Evolutionary conservation across 2,329 filamentous ascomycete species (phyloP).

Genomic region (Fusarium coffeatum): DNA sequence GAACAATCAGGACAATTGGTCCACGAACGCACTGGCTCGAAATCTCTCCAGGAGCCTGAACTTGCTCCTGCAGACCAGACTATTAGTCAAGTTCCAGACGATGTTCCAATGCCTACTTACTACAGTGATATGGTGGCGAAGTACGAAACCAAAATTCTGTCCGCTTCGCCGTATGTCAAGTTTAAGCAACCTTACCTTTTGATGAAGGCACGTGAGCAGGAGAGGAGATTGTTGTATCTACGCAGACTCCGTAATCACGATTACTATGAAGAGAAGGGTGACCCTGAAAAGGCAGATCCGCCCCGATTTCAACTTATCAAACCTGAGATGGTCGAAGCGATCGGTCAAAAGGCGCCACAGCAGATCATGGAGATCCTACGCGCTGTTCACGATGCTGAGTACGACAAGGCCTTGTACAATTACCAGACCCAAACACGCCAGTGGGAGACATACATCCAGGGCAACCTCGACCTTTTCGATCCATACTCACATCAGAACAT

Average conservation of each 20-base stretch:
- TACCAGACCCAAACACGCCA: conserved; percentile 95
- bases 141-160: conserved; percentile 91
- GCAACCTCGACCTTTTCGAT: conserved; percentile 89
- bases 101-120: conserved; percentile 87
- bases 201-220: conserved; percentile 91
- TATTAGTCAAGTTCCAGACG: conserved; percentile 74
- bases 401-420: conserved; percentile 92
- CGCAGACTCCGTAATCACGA: conserved; percentile 85
- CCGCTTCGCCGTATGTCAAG: conserved; percentile 94
- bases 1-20: conserved; percentile 41
- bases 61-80: conserved; percentile 62
- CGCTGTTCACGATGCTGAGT: conserved; percentile 95
- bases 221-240: conserved; percentile 83
- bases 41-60: conserved; percentile 58
- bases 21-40: conserved; percentile 46
- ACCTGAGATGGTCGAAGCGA: conserved; percentile 92
- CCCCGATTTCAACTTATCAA: conserved; percentile 90
- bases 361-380: conserved; percentile 94
- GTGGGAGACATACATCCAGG: conserved; percentile 95
- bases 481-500: conserved; percentile 97
- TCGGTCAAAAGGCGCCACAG: conserved; percentile 80
- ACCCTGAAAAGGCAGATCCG: conserved; percentile 71
- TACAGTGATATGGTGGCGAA: conserved; percentile 96
- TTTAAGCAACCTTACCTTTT: conserved; percentile 94
- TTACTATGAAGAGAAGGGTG: conserved; percentile 65